These are phyloP conservation scores for Monosporascus ibericus DNA, from an alignment of 2,329 filamentous ascomycete genomes.

Conservation along the genomic window DNA sequence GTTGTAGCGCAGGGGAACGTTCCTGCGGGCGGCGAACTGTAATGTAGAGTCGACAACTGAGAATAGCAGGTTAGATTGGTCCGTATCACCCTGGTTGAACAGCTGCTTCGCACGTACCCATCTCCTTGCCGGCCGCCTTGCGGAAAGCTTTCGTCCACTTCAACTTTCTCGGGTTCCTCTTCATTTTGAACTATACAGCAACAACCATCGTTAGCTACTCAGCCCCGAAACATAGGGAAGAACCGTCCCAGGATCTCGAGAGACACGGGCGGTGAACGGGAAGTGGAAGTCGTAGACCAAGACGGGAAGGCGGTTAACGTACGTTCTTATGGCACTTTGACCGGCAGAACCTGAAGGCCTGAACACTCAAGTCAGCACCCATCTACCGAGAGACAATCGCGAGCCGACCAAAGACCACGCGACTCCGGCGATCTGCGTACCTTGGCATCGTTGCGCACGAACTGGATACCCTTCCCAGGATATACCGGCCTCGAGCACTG, in stretches of 20 bases:
- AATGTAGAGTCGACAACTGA: constrained; percentile 83
- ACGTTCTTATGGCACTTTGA: constrained; percentile 57
- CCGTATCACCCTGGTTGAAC: constrained; percentile 29
- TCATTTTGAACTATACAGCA: constrained; percentile 70
- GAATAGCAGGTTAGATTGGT: constrained; percentile 38
- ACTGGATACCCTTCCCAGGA: background rate
- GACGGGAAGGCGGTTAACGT: constrained; percentile 11
- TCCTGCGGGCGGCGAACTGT: constrained; percentile 85
- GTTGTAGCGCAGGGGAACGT: constrained; percentile 93
- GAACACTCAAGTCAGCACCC: constrained; percentile 31
- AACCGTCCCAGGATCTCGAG: too few relatives aligned
- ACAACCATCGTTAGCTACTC: background rate
- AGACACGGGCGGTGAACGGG: too few relatives aligned
- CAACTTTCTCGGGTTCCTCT: constrained; percentile 93
- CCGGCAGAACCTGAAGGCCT: constrained; percentile 38
- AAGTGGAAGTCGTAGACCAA: too few relatives aligned
- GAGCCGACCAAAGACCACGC: background rate
- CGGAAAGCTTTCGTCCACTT: constrained; percentile 97
- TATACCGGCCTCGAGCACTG: background rate
- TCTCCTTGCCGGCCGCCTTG: constrained; percentile 70
- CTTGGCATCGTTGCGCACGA: background rate
- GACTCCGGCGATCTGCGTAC: background rate
- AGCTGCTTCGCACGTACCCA: background rate
- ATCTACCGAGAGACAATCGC: background rate
- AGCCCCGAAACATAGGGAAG: too few relatives aligned